Base-by-base conservation (phyloP, 75 land plant species). In the Sequoiadendron giganteum region DNA sequence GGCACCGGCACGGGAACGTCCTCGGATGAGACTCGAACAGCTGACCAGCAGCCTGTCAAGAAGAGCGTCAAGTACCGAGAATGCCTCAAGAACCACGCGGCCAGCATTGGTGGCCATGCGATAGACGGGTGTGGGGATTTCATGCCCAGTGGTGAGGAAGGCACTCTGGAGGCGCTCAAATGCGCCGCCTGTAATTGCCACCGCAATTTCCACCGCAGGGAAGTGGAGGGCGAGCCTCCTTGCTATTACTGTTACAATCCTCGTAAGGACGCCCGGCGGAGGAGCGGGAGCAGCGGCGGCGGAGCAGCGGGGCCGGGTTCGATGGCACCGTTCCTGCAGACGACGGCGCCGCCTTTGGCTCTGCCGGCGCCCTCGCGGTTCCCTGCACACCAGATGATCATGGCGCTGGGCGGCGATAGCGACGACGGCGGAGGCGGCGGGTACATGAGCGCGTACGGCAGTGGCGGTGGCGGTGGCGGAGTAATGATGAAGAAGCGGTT, bases 91-190 rank as follows among this genome's bases (percentile, higher is more conserved):
- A 95, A 95, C 87, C 95, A 95, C 86, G 95, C 95, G 18, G 93
- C 91, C 21, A 90, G 87, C 76, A 52, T 94, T 21, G 95, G 95
- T 0, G 95, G 92, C 0, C 93, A 91, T 54, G 93, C 95, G 5
- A 72, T 90, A 28, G 95, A 95, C 61, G 95, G 95, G n/a, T 95
- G 95, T 77, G 93, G 95, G 8, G 96, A 95, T 89, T 95, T 95
- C 87, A 95, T 95, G 95, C 93, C 95, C 32, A 65, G 90, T 38
- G 89, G 94, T 0, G 90, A 91, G 56, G 93, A 94, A 16, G 95
- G 95, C 25, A 82, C 92, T 8, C 86, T 86, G 9, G 95, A 95
- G 36, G 91, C 93, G 28, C 87, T 94, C 43, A 90, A 85, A 38
- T 94, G 95, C 85, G 93, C 95, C 11, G 95, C 95, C 21, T 94